phyloP scores from a whole-genome alignment of 306 rosid genomes.

The Biancaea sappan region DNA sequence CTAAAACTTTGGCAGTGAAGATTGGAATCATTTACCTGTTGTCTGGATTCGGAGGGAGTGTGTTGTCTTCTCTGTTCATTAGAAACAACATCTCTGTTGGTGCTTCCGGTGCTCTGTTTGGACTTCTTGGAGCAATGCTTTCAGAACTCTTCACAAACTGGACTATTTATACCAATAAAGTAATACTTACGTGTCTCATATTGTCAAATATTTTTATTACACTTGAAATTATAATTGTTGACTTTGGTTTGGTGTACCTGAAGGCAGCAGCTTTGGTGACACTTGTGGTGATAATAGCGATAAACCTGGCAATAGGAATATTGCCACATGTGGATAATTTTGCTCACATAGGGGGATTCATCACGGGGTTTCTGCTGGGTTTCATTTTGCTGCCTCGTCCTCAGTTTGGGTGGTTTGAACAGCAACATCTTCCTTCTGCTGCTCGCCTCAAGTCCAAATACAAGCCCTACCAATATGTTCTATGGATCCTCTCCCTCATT shows the following conservation, averaged over 20 bases:
- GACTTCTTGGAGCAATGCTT: constrained; percentile 95
- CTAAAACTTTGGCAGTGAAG: constrained; percentile 55
- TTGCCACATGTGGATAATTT: constrained; percentile 79
- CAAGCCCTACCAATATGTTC: constrained; percentile 70
- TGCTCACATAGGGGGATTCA: constrained; percentile 84
- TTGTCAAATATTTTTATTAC: no score
- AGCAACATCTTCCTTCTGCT: constrained; percentile 50
- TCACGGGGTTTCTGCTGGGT: constrained; percentile 72
- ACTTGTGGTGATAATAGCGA: constrained; percentile 54
- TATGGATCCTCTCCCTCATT: constrained; percentile 57
- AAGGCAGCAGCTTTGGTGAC: constrained; percentile 72
- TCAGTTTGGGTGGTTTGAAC: constrained; percentile 67
- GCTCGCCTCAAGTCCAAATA: constrained; percentile 58
- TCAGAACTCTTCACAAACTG: constrained; percentile 91
- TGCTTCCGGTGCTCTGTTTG: constrained; percentile 94
- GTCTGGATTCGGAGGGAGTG: constrained; percentile 82
- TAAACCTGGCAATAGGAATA: constrained; percentile 78
- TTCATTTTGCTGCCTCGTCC: constrained; percentile 80
- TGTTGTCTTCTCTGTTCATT: constrained; percentile 63
- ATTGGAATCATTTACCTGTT: constrained; percentile 66
- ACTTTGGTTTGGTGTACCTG: neutral
- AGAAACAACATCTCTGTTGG: constrained; percentile 75
- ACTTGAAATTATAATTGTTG: no score
- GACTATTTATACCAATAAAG: constrained; percentile 87
- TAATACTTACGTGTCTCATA: no score